Evolutionary conservation across 495 filamentous ascomycete genomes (phyloP).

Genomic region (Penicillium lividum): DNA sequence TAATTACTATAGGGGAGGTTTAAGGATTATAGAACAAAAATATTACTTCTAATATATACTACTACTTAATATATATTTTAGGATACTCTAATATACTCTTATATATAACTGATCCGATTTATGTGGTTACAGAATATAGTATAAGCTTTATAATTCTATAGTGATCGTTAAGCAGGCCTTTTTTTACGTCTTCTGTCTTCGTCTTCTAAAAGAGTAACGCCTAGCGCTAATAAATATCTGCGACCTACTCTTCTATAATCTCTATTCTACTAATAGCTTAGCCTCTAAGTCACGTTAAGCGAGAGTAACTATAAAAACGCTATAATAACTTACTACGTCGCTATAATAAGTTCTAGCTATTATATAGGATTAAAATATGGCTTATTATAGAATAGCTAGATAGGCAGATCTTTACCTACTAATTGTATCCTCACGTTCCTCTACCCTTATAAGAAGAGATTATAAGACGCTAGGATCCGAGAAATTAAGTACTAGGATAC

Average conservation of each 20-base stretch:
- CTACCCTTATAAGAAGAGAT: slow-evolving; percentile 4
- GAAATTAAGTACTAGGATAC: not conserved
- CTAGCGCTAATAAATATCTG: not conserved
- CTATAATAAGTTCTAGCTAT: slow-evolving; percentile 19
- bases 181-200: too few species aligned
- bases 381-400: slow-evolving; percentile 9
- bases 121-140: not conserved
- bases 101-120: not conserved
- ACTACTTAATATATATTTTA: too few species aligned
- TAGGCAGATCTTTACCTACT: slow-evolving; percentile 8
- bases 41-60: not conserved
- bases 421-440: slow-evolving; percentile 5
- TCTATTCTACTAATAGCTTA: not conserved
- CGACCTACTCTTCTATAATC: not conserved
- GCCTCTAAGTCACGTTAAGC: slow-evolving; percentile 12
- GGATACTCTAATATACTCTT: not conserved
- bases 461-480: slow-evolving; percentile 1
- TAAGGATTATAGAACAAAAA: too few species aligned
- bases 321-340: slow-evolving; percentile 20
- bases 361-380: slow-evolving; percentile 20
- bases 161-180: not conserved
- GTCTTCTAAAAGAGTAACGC: not conserved
- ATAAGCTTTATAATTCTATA: not conserved
- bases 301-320: slow-evolving; percentile 23
- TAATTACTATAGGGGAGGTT: not conserved